Evolutionary conservation across 164 flowering plant genomes (phyloP).

Genomic region (Euptelea pleiosperma): DNA sequence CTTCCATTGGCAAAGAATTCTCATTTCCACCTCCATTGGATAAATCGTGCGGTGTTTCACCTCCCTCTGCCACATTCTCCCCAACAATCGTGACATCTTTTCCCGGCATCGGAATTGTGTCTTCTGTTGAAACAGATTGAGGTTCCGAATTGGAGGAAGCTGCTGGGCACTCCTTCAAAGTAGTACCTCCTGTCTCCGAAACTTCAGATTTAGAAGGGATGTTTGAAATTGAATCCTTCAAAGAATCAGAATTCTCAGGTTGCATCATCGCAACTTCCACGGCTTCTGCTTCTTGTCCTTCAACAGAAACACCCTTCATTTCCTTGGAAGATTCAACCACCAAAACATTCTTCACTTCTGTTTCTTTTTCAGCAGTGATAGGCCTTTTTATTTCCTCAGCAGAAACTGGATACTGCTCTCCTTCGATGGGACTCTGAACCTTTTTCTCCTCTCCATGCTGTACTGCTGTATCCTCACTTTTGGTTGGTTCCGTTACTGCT

Average conservation of each 20-base stretch:
- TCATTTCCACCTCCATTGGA: constrained; percentile 23
- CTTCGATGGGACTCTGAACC: constrained; percentile 20
- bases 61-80: constrained; percentile 20
- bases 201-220: constrained; percentile 20
- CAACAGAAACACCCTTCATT: constrained; percentile 7
- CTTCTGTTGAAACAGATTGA: constrained; percentile 21
- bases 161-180: constrained; percentile 6
- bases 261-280: constrained; percentile 14
- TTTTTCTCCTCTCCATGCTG: constrained; percentile 24
- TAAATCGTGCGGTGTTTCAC: constrained; percentile 17
- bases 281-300: constrained; percentile 15
- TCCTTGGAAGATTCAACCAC: constrained; percentile 12
- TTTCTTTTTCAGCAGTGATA: constrained; percentile 17
- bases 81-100: constrained; percentile 18
- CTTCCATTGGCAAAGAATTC: constrained; percentile 15
- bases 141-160: constrained; percentile 27
- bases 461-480: no score
- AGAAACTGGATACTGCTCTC: constrained; percentile 18
- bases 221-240: constrained; percentile 21
- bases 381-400: constrained; percentile 16
- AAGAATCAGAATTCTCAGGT: constrained; percentile 21
- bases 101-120: constrained; percentile 9
- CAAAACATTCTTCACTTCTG: constrained; percentile 10
- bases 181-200: constrained; percentile 12
- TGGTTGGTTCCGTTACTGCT: no score